A percentile compares a stretch with the other conserved stretches of the same genome.
Evolutionary conservation across 2,329 filamentous ascomycete genomes (phyloP).

Genomic region (Sclerotinia sclerotiorum): DNA sequence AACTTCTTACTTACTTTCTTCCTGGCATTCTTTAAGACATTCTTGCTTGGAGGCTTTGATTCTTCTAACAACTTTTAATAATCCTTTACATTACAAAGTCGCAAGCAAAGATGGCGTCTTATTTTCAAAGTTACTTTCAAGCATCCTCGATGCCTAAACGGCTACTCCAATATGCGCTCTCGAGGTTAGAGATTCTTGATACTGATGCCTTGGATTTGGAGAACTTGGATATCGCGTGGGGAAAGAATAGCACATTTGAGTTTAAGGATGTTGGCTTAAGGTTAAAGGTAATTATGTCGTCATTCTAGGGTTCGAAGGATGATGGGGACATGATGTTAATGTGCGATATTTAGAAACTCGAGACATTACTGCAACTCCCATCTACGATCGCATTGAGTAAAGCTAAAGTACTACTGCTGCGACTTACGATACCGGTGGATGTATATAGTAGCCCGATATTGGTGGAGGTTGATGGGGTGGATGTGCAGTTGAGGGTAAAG

Average conservation of each 20-base stretch:
- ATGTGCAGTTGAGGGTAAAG: constrained; percentile 63
- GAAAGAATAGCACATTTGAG: constrained; percentile 79
- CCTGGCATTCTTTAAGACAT: background rate
- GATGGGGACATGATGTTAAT: constrained; percentile 29
- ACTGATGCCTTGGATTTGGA: constrained; percentile 83
- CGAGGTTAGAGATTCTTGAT: constrained; percentile 81
- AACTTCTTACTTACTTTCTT: constrained; percentile 11
- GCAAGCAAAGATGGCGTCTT: constrained; percentile 39
- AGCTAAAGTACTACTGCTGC: constrained; percentile 73
- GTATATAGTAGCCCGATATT: constrained; percentile 82
- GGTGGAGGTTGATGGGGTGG: constrained; percentile 78
- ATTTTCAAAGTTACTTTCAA: constrained; percentile 39
- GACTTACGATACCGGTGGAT: constrained; percentile 82
- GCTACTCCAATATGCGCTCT: constrained; percentile 81
- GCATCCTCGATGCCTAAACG: constrained; percentile 78
- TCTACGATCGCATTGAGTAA: constrained; percentile 67
- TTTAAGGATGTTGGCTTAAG: constrained; percentile 83
- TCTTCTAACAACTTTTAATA: constrained; percentile 4
- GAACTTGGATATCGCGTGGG: constrained; percentile 79
- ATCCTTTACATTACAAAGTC: constrained; percentile 10
- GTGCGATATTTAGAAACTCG: constrained; percentile 65
- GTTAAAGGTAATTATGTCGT: constrained; percentile 59
- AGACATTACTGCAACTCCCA: constrained; percentile 72
- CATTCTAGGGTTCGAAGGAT: background rate
- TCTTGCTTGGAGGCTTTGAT: constrained; percentile 18